Conservation (phyloP, 2,329 filamentous ascomycete genomes). For the Aspergillus piperis region DNA sequence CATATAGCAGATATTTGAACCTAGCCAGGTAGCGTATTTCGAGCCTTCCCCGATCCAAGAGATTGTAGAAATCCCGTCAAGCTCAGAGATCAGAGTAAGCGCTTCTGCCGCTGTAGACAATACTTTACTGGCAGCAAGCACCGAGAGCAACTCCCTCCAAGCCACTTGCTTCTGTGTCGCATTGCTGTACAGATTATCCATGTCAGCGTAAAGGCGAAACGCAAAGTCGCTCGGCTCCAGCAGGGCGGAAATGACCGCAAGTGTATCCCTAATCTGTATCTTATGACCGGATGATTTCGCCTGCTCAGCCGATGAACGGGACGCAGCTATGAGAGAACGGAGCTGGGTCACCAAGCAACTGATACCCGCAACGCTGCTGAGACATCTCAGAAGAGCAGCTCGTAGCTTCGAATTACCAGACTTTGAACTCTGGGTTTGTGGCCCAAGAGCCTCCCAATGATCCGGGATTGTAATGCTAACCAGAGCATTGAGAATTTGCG, state of each 20-base stretch:
- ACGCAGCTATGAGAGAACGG: slow-evolving; percentile 55
- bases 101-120: slow-evolving; percentile 60
- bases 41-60: slow-evolving; percentile 67
- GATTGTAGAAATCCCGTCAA: slow-evolving; percentile 25
- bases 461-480: slow-evolving; percentile 75
- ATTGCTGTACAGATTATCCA: slow-evolving; percentile 43
- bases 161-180: slow-evolving; percentile 52
- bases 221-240: slow-evolving; percentile 50
- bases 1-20: slow-evolving; percentile 58
- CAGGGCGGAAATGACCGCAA: slow-evolving; percentile 41
- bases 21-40: slow-evolving; percentile 71
- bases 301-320: slow-evolving; percentile 27
- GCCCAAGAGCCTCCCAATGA: slow-evolving; percentile 70
- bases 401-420: slow-evolving; percentile 28
- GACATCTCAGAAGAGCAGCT: slow-evolving; percentile 59
- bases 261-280: slow-evolving; percentile 35
- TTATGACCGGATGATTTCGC: slow-evolving; percentile 37
- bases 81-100: slow-evolving; percentile 40
- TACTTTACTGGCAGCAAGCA: slow-evolving; percentile 62
- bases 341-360: slow-evolving; percentile 75
- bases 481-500: slow-evolving; percentile 74
- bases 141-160: slow-evolving; percentile 64
- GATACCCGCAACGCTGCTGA: slow-evolving; percentile 74
- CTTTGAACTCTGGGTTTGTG: slow-evolving; percentile 19
- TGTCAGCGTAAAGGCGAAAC: slow-evolving; percentile 48